Conservation (phyloP, 176 grass and related monocot species). For the Rhynchospora breviuscula region DNA sequence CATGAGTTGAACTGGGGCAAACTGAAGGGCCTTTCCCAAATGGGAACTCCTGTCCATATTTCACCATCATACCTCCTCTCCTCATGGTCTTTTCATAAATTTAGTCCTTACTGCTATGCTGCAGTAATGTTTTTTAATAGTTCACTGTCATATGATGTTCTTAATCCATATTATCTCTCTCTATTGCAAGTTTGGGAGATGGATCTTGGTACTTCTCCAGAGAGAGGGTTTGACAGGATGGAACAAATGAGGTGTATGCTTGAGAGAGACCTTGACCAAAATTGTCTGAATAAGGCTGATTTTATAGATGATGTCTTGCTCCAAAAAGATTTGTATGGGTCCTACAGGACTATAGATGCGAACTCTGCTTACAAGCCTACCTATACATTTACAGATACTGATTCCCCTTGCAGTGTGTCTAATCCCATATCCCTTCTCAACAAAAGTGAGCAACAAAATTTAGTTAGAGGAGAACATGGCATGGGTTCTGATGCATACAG, state of each 20-base stretch:
- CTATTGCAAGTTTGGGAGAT: neutral
- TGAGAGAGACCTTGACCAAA: neutral
- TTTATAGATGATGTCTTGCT: conserved; percentile 4
- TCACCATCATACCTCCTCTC: neutral
- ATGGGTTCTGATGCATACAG: neutral
- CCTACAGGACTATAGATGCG: neutral
- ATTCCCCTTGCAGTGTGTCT: neutral
- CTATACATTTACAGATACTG: neutral
- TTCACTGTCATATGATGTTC: neutral
- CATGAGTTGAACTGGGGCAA: too few species aligned
- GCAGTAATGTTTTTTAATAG: neutral
- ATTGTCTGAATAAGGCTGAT: neutral
- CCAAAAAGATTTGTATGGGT: neutral
- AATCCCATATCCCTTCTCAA: neutral
- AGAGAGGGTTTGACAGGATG: neutral
- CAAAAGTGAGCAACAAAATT: neutral
- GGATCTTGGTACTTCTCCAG: neutral
- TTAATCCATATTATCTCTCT: neutral
- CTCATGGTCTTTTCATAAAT: neutral
- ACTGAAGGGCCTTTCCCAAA: too few species aligned
- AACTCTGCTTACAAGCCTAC: neutral
- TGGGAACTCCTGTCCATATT: too few species aligned
- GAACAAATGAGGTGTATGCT: neutral
- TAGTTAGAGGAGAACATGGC: neutral
- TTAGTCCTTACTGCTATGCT: neutral